phyloP scores from a whole-genome alignment of 2,329 filamentous ascomycete genomes.

The Pseudogymnoascus sp. region DNA sequence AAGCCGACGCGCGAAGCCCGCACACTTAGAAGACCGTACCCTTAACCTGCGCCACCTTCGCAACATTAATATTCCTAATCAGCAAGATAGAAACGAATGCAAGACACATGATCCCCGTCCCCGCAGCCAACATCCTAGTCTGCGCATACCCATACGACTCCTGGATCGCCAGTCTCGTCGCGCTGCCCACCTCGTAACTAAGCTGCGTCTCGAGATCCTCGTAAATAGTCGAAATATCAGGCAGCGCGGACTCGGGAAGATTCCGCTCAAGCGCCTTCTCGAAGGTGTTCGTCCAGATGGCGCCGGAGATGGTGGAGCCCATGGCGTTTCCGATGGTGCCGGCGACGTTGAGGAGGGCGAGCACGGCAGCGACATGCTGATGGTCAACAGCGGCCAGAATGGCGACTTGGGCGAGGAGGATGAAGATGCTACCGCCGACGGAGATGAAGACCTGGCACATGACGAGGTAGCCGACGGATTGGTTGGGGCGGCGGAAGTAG shows the following conservation, averaged over 20 bases:
- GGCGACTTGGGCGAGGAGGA: conserved; percentile 51
- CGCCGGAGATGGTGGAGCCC: conserved; percentile 52
- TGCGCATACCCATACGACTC: conserved; percentile 48
- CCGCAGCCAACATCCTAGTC: conserved; percentile 44
- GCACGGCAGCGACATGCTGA: conserved; percentile 51
- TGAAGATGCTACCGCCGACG: conserved; percentile 48
- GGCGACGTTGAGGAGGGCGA: conserved; percentile 53
- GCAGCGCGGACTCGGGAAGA: conserved; percentile 38
- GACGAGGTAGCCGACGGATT: conserved; percentile 46
- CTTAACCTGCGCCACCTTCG: conserved; percentile 37
- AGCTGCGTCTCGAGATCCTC: conserved; percentile 45
- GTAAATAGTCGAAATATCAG: conserved; percentile 43
- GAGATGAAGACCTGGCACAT: conserved; percentile 56
- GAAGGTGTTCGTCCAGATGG: conserved; percentile 59
- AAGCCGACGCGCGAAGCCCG: neutral
- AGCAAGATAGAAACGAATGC: conserved; percentile 35
- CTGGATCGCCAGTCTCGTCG: conserved; percentile 43
- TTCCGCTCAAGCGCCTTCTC: conserved; percentile 42
- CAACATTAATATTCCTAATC: conserved; percentile 42
- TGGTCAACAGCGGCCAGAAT: conserved; percentile 50
- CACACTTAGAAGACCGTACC: conserved; percentile 27
- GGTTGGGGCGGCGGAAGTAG: conserved; percentile 46
- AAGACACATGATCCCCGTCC: conserved; percentile 38
- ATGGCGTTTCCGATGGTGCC: conserved; percentile 54
- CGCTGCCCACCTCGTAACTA: conserved; percentile 41